phyloP scores from a whole-genome alignment of 306 rosid species.

The cucumber (Cucumis sativus) region Cucumber_9930_V3 NC_026661.2:3620501-3621000 shows the following conservation, averaged over 20 bases:
- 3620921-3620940: too few species aligned
- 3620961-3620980: too few species aligned
- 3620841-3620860: too few species aligned
- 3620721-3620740: conserved; percentile 27
- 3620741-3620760: conserved; percentile 44
- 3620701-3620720: conserved; percentile 37
- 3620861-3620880: too few species aligned
- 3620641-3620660: conserved; percentile 29
- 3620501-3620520: conserved; percentile 41
- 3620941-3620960: too few species aligned
- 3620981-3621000: too few species aligned
- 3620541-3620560: conserved; percentile 47
- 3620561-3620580: conserved; percentile 23
- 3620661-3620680: conserved; percentile 31
- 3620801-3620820: not conserved
- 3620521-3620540: conserved; percentile 33
- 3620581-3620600: conserved; percentile 25
- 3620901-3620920: too few species aligned
- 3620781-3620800: conserved; percentile 16
- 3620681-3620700: conserved; percentile 41
- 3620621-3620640: conserved; percentile 26
- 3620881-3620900: too few species aligned
- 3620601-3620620: conserved; percentile 15
- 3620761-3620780: conserved; percentile 47
- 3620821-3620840: not conserved